Conservation (phyloP, 768 basidiomycete species). For the Coprinopsis cinerea region DNA sequence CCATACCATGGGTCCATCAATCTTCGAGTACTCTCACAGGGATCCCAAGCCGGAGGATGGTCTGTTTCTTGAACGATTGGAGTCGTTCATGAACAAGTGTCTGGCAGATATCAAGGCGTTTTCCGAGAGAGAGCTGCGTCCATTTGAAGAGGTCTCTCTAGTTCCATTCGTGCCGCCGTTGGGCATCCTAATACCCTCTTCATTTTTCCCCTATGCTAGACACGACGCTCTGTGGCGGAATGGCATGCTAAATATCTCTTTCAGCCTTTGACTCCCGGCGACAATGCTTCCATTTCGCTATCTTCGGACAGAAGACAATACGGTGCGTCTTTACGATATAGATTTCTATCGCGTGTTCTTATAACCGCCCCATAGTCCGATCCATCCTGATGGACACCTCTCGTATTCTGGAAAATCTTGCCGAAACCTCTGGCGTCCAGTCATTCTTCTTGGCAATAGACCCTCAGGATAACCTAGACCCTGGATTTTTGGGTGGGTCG, state of each 20-base stretch:
- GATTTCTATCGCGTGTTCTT: neutral
- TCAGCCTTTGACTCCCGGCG: conserved; percentile 18
- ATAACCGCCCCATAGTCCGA: conserved; percentile 30
- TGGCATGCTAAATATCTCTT: conserved; percentile 60
- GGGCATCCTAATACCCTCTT: conserved; percentile 20
- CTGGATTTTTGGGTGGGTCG: conserved; percentile 61
- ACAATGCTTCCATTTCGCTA: neutral
- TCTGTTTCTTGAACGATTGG: conserved; percentile 59
- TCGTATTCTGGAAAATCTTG: conserved; percentile 47
- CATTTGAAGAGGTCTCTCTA: conserved; percentile 53
- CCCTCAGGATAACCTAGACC: conserved; percentile 38
- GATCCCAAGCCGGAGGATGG: conserved; percentile 32
- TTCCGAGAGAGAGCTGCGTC: conserved; percentile 49
- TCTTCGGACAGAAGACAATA: neutral
- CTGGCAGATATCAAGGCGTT: conserved; percentile 54
- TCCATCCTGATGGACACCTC: conserved; percentile 45
- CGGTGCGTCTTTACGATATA: neutral
- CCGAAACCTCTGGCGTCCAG: conserved; percentile 44
- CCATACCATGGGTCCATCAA: conserved; percentile 12
- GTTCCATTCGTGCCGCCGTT: conserved; percentile 15
- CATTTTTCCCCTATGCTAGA: conserved; percentile 25
- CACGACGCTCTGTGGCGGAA: conserved; percentile 52
- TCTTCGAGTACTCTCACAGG: conserved; percentile 30
- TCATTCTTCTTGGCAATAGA: conserved; percentile 60
- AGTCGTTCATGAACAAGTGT: conserved; percentile 56